Evolutionary conservation across 768 basidiomycete species (phyloP).

Genomic region (Termitomyces sp.): DNA sequence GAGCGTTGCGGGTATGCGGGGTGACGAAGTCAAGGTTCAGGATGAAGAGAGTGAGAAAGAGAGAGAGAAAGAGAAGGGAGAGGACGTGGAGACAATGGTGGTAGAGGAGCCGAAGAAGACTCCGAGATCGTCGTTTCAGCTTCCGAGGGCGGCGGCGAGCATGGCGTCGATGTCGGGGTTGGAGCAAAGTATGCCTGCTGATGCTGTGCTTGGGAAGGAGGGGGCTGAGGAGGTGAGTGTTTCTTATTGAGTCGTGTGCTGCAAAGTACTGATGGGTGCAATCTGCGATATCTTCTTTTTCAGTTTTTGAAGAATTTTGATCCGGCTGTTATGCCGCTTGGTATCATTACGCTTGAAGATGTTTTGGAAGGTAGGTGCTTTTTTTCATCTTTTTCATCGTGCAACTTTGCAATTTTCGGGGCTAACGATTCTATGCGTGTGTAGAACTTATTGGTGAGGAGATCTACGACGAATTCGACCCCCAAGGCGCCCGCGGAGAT

Average conservation of each 20-base stretch:
- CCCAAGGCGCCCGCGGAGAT: constrained; percentile 61
- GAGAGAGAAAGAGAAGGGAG: constrained; percentile 9
- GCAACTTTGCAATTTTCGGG: not conserved
- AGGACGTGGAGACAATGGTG: not conserved
- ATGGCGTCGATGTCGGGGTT: constrained; percentile 43
- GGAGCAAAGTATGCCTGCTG: constrained; percentile 86
- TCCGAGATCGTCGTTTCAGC: constrained; percentile 30
- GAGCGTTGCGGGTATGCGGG: not conserved
- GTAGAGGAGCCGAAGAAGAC: constrained; percentile 21
- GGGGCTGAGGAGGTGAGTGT: constrained; percentile 63
- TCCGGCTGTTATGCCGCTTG: constrained; percentile 77
- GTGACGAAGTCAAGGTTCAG: not conserved
- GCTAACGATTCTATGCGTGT: not conserved
- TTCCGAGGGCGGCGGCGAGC: constrained; percentile 34
- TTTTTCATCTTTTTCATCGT: not conserved
- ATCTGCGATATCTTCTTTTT: not conserved
- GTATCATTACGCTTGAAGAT: constrained; percentile 91
- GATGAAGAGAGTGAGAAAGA: constrained; percentile 1
- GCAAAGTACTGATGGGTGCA: not conserved
- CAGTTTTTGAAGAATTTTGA: constrained; percentile 81
- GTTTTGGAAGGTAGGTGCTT: constrained; percentile 69
- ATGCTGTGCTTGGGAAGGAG: constrained; percentile 74
- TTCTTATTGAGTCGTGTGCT: not conserved
- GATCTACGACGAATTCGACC: constrained; percentile 88
- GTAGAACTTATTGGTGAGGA: constrained; percentile 89